Base-by-base conservation (phyloP, 345 rosid genomes). In the Orychophragmus violaceus region DNA sequence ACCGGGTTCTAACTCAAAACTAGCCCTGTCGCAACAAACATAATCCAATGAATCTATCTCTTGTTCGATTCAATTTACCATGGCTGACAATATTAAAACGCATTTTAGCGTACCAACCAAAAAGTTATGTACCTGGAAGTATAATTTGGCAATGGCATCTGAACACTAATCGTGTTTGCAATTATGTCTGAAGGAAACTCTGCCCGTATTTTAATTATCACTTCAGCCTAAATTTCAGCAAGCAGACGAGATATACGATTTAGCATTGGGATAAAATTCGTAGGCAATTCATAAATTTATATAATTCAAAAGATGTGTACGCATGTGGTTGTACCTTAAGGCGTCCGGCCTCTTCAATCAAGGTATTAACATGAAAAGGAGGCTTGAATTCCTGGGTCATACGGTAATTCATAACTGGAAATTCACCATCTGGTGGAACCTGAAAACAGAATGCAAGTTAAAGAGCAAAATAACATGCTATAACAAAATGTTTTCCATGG, bases 301-400 rank as follows among this genome's bases (percentile, higher is more conserved):
- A 28, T 11, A 61, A 48, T 23, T 58, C 59, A 23, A 50, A 64
- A 60, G 62, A 59, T 2, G 8, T 35, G 27, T 18, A 48, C 11
- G 3, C 9, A 46, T 35, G 11, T 6, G 35, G 23, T 46, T 69
- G 51, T 74, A 85, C 99, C 91, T 86, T 94, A 68, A 90, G 90
- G 48, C 83, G 67, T 58, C 99, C 97, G 21, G 97, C 96, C 78
- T 94, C 96, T 85, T 94, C 97, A 74, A 90, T 84, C 87, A 91
- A 80, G 30, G 95, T 84, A 53, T 84, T 90, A 45, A 94, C 86
- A 44, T 88, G 96, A 45, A 94, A 94, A 30, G 99, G 99, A 75
- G 99, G 99, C 82, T 85, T 90, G 75, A 94, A 94, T 80, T 94
- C 97, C 79, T 94, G 97, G 46, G 99, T 90, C 95, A 90, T 85